Conservation (phyloP, 768 basidiomycete species). For the Gymnopilus dilepis region DNA sequence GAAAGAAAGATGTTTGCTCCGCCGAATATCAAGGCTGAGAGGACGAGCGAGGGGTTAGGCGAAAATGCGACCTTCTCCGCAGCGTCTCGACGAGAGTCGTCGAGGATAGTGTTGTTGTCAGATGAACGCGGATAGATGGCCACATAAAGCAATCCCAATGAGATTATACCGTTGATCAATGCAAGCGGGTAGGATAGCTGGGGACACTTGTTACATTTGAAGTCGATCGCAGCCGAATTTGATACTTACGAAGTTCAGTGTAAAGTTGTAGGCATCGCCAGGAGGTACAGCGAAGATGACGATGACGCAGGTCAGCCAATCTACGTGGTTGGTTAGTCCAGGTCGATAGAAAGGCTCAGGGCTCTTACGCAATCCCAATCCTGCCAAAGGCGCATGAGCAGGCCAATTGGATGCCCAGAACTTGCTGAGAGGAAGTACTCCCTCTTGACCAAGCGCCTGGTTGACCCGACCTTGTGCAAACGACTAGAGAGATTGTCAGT, state of each 20-base stretch:
- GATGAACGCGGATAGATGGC: constrained; percentile 17
- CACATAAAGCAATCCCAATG: constrained; percentile 55
- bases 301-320: constrained; percentile 42
- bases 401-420: constrained; percentile 68
- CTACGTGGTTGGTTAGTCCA: constrained; percentile 16
- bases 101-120: background rate
- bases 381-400: constrained; percentile 62
- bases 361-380: constrained; percentile 54
- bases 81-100: background rate
- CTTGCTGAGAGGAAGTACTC: constrained; percentile 61
- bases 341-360: too few species aligned
- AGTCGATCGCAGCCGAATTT: background rate
- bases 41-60: constrained; percentile 17
- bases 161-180: constrained; percentile 56
- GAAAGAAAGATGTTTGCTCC: constrained; percentile 62
- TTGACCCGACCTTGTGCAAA: constrained; percentile 49
- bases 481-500: constrained; percentile 16
- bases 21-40: constrained; percentile 52
- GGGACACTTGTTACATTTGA: background rate
- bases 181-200: constrained; percentile 52
- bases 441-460: constrained; percentile 68
- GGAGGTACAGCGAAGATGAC: constrained; percentile 51
- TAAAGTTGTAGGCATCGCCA: constrained; percentile 71
- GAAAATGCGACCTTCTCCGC: background rate
- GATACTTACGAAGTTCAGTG: constrained; percentile 56